Base-by-base conservation (phyloP, 2,329 filamentous ascomycete genomes). In the Penicillium hordei region DNA sequence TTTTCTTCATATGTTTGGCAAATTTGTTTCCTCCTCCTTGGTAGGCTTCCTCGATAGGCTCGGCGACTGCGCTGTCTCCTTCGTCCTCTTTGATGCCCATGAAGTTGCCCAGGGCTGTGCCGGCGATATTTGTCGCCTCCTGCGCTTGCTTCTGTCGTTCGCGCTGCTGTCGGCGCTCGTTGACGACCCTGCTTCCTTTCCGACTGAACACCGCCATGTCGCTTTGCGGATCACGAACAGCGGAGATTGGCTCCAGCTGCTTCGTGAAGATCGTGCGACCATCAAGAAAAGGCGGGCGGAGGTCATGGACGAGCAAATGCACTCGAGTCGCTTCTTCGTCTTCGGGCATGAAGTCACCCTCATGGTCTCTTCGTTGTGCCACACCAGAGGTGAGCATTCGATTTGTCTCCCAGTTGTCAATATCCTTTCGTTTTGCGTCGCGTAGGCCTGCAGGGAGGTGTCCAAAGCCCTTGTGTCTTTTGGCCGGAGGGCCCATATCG, bases 161-260 rank as follows among this genome's bases (percentile, higher is more conserved):
- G 61, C 93, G 89, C 74, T 96, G 92, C 75, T 96, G 92, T 42
- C 95, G 83, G 66, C 89, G 88, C 67, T 99, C 94, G 69, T 89
- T 90, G 13, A 99, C 94, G 2, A 97, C 92, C 67, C 87, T 89
- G 71, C 93, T 97, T 0, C 94, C 94, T 73, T 97, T 97, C 43
- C 93, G 85, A 77, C 92, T 96, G 68, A 97, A 97, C 1, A 99
- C 93, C 1, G 94, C 94, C 94, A 99, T 96, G 70, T 99, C 94
- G 71, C 95, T 99, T 75, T 97, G 93, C 27, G 90, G 88, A 72
- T 99, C 94, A 52, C 89, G 85, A 15, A 99, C 90, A 0, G 94
- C 95, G 0, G 93, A 91, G 1, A 99, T 90, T 0, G 94, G 95
- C 58, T 99, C 94, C 23, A 97, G 75, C 74, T 99, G 95, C 75